A percentile compares a stretch with the other conserved stretches of the same genome.
Conservation (phyloP, 148 eudicot genomes). For the Spergularia marina region DNA sequence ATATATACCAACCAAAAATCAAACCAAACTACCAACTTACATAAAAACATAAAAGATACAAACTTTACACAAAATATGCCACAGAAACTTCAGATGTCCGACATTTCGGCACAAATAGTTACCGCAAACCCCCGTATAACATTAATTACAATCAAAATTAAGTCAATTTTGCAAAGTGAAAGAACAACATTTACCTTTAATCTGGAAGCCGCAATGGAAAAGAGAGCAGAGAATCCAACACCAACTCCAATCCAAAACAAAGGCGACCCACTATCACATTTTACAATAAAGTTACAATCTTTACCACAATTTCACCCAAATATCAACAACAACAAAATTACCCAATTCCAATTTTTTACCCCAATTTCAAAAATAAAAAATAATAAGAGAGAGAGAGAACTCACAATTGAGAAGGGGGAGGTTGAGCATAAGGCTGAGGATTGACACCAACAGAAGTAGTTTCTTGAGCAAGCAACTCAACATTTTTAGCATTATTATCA, state of each 20-base stretch:
- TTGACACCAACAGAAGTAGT: slow-evolving; percentile 67
- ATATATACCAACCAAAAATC: background rate
- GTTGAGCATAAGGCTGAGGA: slow-evolving; percentile 55
- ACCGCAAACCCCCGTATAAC: background rate
- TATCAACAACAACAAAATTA: too few species aligned
- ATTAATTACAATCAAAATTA: background rate
- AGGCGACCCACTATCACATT: slow-evolving; percentile 69
- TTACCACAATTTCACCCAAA: background rate
- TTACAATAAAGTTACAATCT: background rate
- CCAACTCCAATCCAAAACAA: slow-evolving; percentile 98
- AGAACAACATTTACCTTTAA: slow-evolving; percentile 54
- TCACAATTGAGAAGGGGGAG: slow-evolving; percentile 70
- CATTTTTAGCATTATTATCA: slow-evolving; percentile 21
- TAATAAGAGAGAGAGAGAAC: background rate
- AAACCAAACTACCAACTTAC: background rate
- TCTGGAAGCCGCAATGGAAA: slow-evolving; percentile 68
- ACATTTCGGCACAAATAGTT: background rate
- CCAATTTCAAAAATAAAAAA: background rate
- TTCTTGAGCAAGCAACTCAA: slow-evolving; percentile 51
- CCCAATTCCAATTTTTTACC: too few species aligned
- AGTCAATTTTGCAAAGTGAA: background rate
- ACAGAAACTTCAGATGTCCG: background rate
- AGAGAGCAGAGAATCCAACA: slow-evolving; percentile 78
- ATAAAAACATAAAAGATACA: background rate
- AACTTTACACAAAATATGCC: background rate